Evolutionary conservation across 2,329 filamentous ascomycete genomes (phyloP), one percentile per base, ranked within the genome.

Genomic region (Exserohilum rostratum): DNA sequence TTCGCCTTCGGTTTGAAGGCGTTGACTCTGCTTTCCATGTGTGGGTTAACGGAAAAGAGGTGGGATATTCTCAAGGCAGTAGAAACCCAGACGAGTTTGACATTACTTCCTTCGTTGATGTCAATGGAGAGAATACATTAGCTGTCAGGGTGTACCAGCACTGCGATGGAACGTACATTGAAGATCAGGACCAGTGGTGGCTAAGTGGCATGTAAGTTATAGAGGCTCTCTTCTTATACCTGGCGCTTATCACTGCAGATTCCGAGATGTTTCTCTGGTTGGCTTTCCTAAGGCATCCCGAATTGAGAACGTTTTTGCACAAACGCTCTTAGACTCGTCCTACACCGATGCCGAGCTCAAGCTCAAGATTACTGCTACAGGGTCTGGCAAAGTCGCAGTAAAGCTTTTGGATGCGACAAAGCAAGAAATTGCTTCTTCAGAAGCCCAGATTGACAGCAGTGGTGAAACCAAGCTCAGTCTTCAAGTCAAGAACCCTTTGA

Each of bases 61-160:
- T 90, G 2, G 88, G 88, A 2, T 90, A 90, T 64, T 84, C 84
- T 2, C 87, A 90, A 65, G 88, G 88, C 0, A 84, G 84, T 9
- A 79, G 88, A 33, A 90, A 90, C 61, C 80, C 88, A 0, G 81
- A 85, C 6, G 88, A 91, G 66, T 90, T 90, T 61, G 88, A 90
- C 57, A 76, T 90, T 11, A 86, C 85, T 0, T 62, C 75, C 0
- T 73, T 79, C 29, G 74, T 90, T 1, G 69, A 75, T 17, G 67
- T 69, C 6, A 71, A 72, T 4, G 76, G 64, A 3, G 73, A 79
- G 40, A 90, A 90, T 57, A 78, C 76, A 1, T 67, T 90, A 1
- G 79, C 82, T 9, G 85, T 90, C 0, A 78, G 82, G n/a, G 88
- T 90, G 0, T 90, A 90, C 58, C 86, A 90, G 66, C 89, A 84